Evolutionary conservation across 129 eudicot genomes (phyloP).

Genomic region (Artemisia tridentata): DNA sequence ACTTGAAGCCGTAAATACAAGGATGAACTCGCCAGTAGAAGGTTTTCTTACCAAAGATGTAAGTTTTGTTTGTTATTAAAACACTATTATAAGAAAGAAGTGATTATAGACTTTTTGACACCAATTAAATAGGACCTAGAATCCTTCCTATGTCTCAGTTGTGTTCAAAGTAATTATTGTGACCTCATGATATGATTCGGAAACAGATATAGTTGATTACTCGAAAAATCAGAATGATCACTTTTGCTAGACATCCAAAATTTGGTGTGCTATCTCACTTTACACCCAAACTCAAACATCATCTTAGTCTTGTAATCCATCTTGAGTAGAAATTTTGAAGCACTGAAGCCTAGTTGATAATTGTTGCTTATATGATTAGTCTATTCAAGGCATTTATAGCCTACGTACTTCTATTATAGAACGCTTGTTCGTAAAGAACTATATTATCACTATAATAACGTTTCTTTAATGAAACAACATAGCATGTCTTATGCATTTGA

Average conservation of each 20-base stretch:
- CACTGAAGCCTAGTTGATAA: not conserved
- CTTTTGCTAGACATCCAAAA: conserved; percentile 2
- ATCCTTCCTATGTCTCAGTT: too few species aligned
- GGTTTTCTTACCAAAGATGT: conserved; percentile 75
- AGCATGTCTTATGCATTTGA: too few species aligned
- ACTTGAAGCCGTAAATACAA: conserved; percentile 90
- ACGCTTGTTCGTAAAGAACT: not conserved
- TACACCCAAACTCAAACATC: not conserved
- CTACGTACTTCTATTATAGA: not conserved
- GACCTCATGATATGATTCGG: too few species aligned
- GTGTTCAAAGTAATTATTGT: too few species aligned
- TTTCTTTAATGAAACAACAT: not conserved
- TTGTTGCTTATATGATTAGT: not conserved
- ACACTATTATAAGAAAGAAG: not conserved
- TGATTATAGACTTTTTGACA: not conserved
- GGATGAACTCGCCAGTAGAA: conserved; percentile 51
- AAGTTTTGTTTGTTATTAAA: conserved; percentile 20
- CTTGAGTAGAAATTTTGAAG: not conserved
- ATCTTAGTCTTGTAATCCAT: not conserved
- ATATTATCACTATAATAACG: too few species aligned
- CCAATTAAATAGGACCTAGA: too few species aligned
- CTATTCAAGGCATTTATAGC: not conserved
- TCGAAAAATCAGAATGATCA: conserved; percentile 1
- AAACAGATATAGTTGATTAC: too few species aligned
- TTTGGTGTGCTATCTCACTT: not conserved